phyloP scores from a whole-genome alignment of 2,329 filamentous ascomycete species.

The Metarhizium rileyi region DNA sequence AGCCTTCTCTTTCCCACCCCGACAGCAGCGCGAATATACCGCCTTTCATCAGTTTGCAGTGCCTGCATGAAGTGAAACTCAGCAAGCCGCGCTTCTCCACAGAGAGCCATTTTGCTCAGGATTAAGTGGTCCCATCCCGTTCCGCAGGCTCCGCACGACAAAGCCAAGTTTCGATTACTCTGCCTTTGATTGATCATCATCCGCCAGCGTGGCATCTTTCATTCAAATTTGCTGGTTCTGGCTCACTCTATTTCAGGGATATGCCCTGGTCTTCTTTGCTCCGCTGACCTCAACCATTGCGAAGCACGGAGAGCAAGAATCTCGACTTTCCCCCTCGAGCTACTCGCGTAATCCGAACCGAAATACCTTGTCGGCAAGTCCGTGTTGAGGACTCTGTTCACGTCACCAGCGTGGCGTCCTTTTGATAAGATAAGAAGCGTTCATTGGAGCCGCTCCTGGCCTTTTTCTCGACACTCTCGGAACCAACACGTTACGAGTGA shows the following conservation, averaged over 20 bases:
- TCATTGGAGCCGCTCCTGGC: not conserved
- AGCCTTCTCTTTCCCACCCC: not conserved
- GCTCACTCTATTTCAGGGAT: not conserved
- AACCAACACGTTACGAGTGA: not conserved
- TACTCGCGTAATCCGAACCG: not conserved
- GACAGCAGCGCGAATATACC: no score
- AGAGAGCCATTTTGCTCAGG: not conserved
- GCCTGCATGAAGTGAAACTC: not conserved
- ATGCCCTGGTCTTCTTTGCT: not conserved
- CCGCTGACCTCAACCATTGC: no score
- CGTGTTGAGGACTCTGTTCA: not conserved
- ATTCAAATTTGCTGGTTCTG: constrained; percentile 4
- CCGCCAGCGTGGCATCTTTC: constrained; percentile 17
- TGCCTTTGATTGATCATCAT: constrained; percentile 4
- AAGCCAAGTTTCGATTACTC: not conserved
- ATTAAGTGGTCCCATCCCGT: not conserved
- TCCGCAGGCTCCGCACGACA: not conserved
- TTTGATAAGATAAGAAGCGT: not conserved
- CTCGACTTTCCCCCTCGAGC: not conserved
- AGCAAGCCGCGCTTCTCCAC: no score
- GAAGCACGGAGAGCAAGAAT: no score
- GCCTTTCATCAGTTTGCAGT: no score
- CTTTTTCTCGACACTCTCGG: not conserved
- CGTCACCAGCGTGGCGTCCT: not conserved
- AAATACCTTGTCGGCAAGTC: not conserved